Evolutionary conservation across 2,329 filamentous ascomycete species (phyloP).

Genomic region (Beauveria medogensis): DNA sequence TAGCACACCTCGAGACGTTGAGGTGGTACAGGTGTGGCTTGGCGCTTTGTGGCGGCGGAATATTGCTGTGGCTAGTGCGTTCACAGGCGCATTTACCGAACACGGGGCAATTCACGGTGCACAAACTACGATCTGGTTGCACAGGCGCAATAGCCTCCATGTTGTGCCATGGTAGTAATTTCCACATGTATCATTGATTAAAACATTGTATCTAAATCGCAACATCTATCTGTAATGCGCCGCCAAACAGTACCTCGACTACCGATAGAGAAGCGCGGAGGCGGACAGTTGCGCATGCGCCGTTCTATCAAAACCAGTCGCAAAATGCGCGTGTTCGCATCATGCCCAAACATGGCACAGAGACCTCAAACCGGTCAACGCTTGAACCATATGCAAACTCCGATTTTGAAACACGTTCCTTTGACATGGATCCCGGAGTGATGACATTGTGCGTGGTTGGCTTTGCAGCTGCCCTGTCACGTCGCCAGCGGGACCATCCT

Average conservation of each 20-base stretch:
- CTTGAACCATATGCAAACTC: conserved; percentile 8
- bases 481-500: neutral
- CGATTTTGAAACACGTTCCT: neutral
- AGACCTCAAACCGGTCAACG: conserved; percentile 3
- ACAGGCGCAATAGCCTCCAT: neutral
- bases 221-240: conserved; percentile 1
- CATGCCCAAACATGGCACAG: neutral
- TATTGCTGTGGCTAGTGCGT: neutral
- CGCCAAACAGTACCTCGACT: neutral
- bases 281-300: conserved; percentile 9
- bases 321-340: neutral
- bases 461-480: neutral
- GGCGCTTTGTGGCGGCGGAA: neutral
- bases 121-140: neutral
- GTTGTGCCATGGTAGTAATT: neutral
- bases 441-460: neutral
- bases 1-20: neutral
- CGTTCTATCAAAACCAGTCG: conserved; percentile 9
- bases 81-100: neutral
- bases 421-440: neutral
- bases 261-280: neutral
- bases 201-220: conserved; percentile 9
- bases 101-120: neutral
- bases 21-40: neutral
- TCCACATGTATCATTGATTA: conserved; percentile 9